A percentile compares a stretch with the other conserved stretches of the same genome.
phyloP scores from a whole-genome alignment of 2,329 filamentous ascomycete species.

The Aspergillus ustus region DNA sequence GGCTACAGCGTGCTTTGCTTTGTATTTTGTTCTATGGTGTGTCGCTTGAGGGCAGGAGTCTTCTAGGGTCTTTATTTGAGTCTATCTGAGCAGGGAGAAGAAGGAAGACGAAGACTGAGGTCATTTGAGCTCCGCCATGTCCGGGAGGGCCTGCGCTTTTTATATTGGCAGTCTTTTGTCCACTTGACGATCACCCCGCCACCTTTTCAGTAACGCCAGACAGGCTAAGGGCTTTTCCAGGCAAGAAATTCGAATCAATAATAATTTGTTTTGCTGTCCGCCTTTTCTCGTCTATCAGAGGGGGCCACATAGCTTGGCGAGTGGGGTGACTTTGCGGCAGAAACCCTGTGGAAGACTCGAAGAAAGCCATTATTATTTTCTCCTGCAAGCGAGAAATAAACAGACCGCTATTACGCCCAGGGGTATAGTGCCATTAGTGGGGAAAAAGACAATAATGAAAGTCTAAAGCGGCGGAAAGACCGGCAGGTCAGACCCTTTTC shows the following conservation, averaged over 20 bases:
- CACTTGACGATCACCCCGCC: slow-evolving; percentile 17
- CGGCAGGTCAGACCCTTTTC: slow-evolving; percentile 34
- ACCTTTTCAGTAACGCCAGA: slow-evolving; percentile 10
- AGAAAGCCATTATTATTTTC: not conserved
- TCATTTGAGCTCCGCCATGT: slow-evolving; percentile 4
- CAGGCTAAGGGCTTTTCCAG: not conserved
- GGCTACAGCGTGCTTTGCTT: slow-evolving; percentile 20
- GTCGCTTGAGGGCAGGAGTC: slow-evolving; percentile 9
- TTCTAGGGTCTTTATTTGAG: slow-evolving; percentile 9
- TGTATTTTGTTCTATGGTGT: not conserved
- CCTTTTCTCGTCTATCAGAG: slow-evolving; percentile 11
- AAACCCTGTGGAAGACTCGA: slow-evolving; percentile 2
- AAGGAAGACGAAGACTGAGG: slow-evolving; percentile 10
- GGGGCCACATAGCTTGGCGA: slow-evolving; percentile 23
- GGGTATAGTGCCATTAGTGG: slow-evolving; percentile 4
- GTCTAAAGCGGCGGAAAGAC: not conserved
- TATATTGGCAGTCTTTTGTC: slow-evolving; percentile 11
- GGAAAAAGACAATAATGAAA: not conserved
- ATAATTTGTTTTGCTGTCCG: slow-evolving; percentile 12
- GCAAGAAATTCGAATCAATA: not conserved
- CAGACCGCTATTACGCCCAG: slow-evolving; percentile 6
- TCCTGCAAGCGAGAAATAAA: not conserved
- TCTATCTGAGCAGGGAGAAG: slow-evolving; percentile 9
- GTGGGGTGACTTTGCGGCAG: slow-evolving; percentile 19
- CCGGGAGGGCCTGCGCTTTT: slow-evolving; percentile 1